phyloP scores from a whole-genome alignment of 805 yeast genomes.

The Groenewaldozyma salmanticensis region DNA sequence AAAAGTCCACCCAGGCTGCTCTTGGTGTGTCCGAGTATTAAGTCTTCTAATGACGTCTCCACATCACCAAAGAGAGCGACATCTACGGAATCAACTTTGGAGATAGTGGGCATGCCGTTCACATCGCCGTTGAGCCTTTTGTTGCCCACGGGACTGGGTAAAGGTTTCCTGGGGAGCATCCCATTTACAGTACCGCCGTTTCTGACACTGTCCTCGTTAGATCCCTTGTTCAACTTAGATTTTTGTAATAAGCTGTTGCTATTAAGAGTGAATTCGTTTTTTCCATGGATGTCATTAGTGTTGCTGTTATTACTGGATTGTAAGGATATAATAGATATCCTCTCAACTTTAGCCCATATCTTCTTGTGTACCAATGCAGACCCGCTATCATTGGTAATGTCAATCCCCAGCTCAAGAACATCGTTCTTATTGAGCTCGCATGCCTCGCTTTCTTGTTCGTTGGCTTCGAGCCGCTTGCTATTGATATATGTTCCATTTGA shows the following conservation, averaged over 20 bases:
- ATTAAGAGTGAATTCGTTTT: not conserved
- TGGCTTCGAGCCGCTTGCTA: conserved; percentile 54
- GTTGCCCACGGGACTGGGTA: not conserved
- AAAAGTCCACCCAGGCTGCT: conserved; percentile 27
- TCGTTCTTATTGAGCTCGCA: conserved; percentile 70
- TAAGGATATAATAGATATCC: conserved; percentile 49
- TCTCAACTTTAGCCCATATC: conserved; percentile 75
- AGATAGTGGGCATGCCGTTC: not conserved
- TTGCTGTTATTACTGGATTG: conserved; percentile 11
- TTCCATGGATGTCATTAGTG: conserved; percentile 2
- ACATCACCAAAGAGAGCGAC: conserved; percentile 28
- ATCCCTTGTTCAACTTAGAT: not conserved
- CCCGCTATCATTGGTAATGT: conserved; percentile 42
- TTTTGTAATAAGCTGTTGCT: conserved; percentile 1
- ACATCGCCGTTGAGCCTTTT: not conserved
- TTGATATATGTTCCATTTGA: conserved; percentile 94
- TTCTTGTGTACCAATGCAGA: conserved; percentile 66
- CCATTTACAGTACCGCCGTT: conserved; percentile 3
- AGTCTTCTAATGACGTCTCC: conserved; percentile 24
- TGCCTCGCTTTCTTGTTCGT: conserved; percentile 39
- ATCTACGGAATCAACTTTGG: conserved; percentile 18
- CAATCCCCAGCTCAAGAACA: conserved; percentile 87
- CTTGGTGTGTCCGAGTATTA: conserved; percentile 27
- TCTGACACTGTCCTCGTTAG: not conserved
- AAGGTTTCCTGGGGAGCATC: not conserved